Evolutionary conservation across 305 asterid genomes (phyloP), one percentile per base, ranked within the genome.

Genomic region (Striga hermonthica): DNA sequence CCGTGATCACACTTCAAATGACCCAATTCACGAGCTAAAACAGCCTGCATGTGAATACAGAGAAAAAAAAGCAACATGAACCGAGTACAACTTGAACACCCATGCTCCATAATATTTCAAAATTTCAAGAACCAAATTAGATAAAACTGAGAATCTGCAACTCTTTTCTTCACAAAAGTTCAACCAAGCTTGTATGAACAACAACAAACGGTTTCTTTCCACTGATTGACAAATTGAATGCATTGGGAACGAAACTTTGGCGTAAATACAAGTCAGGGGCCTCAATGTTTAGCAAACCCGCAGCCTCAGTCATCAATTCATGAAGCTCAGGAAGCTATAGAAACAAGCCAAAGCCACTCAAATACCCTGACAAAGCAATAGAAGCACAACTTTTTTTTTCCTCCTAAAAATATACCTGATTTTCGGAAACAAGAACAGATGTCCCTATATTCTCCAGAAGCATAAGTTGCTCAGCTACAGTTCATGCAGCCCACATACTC

Each of bases 1-100:
- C 98, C 98, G 76, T 89, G 97, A 75, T 85, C 98, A 67, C 97
- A 92, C 84, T 89, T 87, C 74, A 87, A 77, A 78, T 92, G 97
- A 68, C 96, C 97, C 82, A 89, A 79, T 76, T 91, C 96, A 68
- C 89, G 98, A 69, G 96, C 98, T 83, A 87, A 78, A 74, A 89
- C 93, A 76, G 95, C 95, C 98, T 91, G 78, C 9, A 72, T 2
- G 6, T 43, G 35, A 65, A 74, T 41, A 53, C 6, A 54, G 40
- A 41, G 72, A 56, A n/a, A n/a, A n/a, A n/a, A n/a, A 22, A 2
- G 31, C 31, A 22, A 22, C 31, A 22, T 22, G 31, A 22, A 22
- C 31, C 31, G 31, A 22, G 31, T 22, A 2, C 31, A 22, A 22
- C 31, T 22, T 22, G 31, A 22, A 22, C 31, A 22, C 31, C 2